A percentile compares a stretch with the other conserved stretches of the same genome.
Conservation (phyloP, 192 early-diverging fungal species). For the Linnemannia elongata region DNA sequence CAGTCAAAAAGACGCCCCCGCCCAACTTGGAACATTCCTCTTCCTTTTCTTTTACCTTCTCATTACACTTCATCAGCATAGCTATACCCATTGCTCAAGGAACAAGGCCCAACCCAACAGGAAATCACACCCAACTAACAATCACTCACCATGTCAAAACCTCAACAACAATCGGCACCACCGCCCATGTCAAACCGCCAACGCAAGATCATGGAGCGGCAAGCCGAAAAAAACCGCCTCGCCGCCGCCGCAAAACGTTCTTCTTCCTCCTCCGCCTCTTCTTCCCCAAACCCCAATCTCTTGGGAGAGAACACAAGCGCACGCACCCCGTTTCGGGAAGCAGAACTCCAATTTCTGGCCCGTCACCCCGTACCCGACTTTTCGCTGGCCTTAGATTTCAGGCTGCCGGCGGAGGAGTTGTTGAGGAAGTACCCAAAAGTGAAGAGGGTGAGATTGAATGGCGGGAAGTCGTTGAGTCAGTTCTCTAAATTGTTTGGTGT, state of each 20-base stretch:
- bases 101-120: not conserved
- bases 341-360: slow-evolving; percentile 73
- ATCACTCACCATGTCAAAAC: not conserved
- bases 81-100: not conserved
- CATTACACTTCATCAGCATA: not conserved
- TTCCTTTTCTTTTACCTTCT: no score
- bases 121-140: not conserved
- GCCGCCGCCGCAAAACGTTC: slow-evolving; percentile 24
- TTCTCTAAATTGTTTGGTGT: slow-evolving; percentile 48
- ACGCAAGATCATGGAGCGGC: slow-evolving; percentile 51
- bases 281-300: no score
- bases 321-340: slow-evolving; percentile 77
- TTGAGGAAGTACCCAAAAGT: slow-evolving; percentile 20
- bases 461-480: slow-evolving; percentile 21
- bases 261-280: not conserved
- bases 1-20: no score
- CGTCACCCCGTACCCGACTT: slow-evolving; percentile 66
- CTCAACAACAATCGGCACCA: not conserved
- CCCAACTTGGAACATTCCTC: no score
- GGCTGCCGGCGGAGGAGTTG: slow-evolving; percentile 22
- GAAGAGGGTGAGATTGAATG: not conserved
- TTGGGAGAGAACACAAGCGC: slow-evolving; percentile 33
- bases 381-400: slow-evolving; percentile 69
- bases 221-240: slow-evolving; percentile 45
- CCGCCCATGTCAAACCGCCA: slow-evolving; percentile 53